A percentile compares a stretch with the other conserved stretches of the same genome.
Conservation (phyloP, 345 rosid species). For the Conringia planisiliqua region DNA sequence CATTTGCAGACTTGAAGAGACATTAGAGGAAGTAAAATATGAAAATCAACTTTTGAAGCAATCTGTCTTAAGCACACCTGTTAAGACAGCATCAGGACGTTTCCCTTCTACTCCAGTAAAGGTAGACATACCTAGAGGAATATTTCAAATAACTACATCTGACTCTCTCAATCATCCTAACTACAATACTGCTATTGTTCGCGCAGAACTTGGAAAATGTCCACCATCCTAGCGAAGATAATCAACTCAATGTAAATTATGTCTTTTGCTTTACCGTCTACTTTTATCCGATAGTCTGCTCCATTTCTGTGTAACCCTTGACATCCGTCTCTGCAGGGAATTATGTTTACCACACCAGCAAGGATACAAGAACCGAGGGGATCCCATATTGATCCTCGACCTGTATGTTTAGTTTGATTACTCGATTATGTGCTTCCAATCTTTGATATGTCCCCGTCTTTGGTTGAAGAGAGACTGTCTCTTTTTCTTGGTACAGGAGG, state of each 20-base stretch:
- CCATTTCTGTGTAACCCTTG: neutral
- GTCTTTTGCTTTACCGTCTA: neutral
- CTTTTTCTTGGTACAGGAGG: slow-evolving; percentile 60
- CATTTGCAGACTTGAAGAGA: slow-evolving; percentile 78
- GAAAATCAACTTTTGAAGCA: slow-evolving; percentile 78
- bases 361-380: slow-evolving; percentile 58
- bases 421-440: neutral
- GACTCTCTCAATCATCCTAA: slow-evolving; percentile 7
- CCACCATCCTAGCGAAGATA: slow-evolving; percentile 50
- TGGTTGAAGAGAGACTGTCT: slow-evolving; percentile 13
- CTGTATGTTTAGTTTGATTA: slow-evolving; percentile 44
- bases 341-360: slow-evolving; percentile 56
- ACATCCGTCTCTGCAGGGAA: slow-evolving; percentile 51
- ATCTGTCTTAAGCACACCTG: slow-evolving; percentile 35
- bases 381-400: slow-evolving; percentile 66
- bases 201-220: slow-evolving; percentile 71
- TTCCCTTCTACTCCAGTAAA: slow-evolving; percentile 39
- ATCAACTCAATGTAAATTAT: slow-evolving; percentile 49
- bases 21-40: slow-evolving; percentile 62
- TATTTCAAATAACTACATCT: slow-evolving; percentile 7
- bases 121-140: slow-evolving; percentile 35
- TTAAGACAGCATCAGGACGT: slow-evolving; percentile 48
- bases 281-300: neutral
- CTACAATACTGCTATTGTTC: slow-evolving; percentile 2
- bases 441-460: slow-evolving; percentile 2